Evolutionary conservation across 768 basidiomycete genomes (phyloP).

Genomic region (Pulveroboletus sp.): DNA sequence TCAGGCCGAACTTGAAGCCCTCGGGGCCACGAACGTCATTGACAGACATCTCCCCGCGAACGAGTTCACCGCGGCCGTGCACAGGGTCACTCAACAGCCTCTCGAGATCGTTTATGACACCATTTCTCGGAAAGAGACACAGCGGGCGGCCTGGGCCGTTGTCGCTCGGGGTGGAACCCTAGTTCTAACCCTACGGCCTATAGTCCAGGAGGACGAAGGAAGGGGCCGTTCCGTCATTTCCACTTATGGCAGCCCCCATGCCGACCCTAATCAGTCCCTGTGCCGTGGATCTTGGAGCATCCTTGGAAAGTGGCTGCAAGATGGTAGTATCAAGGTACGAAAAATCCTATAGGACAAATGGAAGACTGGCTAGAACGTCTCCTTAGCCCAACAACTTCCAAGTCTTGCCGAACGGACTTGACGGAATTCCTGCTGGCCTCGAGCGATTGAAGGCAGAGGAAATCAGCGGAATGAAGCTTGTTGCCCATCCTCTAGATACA

Average conservation of each 20-base stretch:
- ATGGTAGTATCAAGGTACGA: conserved; percentile 24
- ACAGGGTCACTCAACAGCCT: conserved; percentile 24
- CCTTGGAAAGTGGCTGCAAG: conserved; percentile 24
- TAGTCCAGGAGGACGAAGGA: conserved; percentile 21
- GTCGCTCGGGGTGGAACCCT: conserved; percentile 34
- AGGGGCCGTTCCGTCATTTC: conserved; percentile 14
- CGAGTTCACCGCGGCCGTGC: conserved; percentile 14
- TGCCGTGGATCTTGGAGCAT: conserved; percentile 16
- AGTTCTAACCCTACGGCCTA: conserved; percentile 22
- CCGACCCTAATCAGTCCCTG: conserved; percentile 13
- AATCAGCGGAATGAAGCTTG: conserved; percentile 42
- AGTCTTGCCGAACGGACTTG: conserved; percentile 39
- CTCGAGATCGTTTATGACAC: conserved; percentile 28
- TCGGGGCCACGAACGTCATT: conserved; percentile 40
- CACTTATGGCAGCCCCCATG: conserved; percentile 26
- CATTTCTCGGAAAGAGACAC: conserved; percentile 32
- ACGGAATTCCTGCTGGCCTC: conserved; percentile 35
- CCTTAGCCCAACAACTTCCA: conserved; percentile 39
- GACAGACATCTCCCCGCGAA: conserved; percentile 23
- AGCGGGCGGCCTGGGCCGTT: conserved; percentile 28
- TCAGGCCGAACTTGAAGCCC: conserved; percentile 26
- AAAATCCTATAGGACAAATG: neutral
- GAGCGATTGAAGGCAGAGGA: conserved; percentile 32
- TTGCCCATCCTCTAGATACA: conserved; percentile 39
- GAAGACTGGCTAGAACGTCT: neutral